These are phyloP conservation scores for Chlamydomonas sp. DNA, from an alignment of 139 green algal species.

Conservation along the genomic window DNA sequence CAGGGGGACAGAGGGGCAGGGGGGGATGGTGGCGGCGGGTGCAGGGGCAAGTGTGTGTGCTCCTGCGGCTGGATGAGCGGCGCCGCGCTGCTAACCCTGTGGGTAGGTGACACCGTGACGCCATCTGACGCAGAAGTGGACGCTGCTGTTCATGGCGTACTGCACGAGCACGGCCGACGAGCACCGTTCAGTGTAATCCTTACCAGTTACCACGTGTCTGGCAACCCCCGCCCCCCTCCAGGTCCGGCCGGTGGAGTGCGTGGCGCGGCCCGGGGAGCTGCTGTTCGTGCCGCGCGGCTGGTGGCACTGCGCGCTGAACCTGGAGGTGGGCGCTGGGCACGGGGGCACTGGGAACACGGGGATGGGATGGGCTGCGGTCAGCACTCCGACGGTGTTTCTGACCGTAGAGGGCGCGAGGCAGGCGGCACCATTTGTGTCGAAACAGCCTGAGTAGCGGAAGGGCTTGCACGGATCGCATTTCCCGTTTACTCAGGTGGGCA, in stretches of 20 bases:
- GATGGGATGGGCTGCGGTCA: background rate
- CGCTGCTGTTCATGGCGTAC: too few relatives aligned
- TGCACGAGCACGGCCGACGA: too few relatives aligned
- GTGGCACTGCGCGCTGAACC: constrained; percentile 93
- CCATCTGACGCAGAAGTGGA: too few relatives aligned
- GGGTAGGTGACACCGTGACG: too few relatives aligned
- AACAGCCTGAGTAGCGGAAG: background rate
- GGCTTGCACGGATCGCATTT: background rate
- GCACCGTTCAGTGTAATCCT: too few relatives aligned
- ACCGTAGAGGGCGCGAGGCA: background rate
- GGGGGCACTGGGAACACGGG: background rate
- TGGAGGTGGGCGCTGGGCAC: constrained; percentile 55
- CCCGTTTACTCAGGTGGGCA: background rate
- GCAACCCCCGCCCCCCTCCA: background rate
- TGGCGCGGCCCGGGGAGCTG: constrained; percentile 79
- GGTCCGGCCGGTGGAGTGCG: constrained; percentile 66
- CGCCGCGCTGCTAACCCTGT: background rate
- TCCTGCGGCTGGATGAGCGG: background rate
- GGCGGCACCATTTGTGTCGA: background rate
- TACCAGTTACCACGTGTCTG: too few relatives aligned
- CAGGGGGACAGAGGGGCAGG: background rate
- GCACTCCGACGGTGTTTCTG: background rate
- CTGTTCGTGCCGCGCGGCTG: constrained; percentile 91
- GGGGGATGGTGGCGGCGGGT: background rate
- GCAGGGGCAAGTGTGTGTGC: background rate